phyloP scores from a whole-genome alignment of 2,329 filamentous ascomycete genomes.

The Trichophyton schoenleinii region DNA sequence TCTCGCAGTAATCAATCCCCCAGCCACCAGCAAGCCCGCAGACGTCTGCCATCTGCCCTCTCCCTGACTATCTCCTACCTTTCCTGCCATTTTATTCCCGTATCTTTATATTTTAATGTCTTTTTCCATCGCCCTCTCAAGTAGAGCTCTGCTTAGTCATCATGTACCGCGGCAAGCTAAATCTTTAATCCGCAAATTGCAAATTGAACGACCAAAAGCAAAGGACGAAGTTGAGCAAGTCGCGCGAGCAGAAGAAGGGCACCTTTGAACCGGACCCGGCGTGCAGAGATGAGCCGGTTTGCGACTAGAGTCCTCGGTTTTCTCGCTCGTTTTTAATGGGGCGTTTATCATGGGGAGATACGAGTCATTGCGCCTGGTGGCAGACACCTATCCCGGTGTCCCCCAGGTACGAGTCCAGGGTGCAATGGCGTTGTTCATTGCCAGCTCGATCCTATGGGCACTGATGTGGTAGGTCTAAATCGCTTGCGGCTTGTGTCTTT shows the following conservation, averaged over 20 bases:
- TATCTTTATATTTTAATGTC: background rate
- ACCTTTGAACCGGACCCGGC: background rate
- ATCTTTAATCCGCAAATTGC: background rate
- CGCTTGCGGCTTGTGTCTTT: background rate
- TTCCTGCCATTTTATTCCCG: background rate
- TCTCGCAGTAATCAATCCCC: no score
- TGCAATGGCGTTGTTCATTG: constrained; percentile 38
- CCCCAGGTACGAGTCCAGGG: constrained; percentile 37
- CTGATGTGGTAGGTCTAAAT: constrained; percentile 33
- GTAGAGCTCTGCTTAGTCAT: background rate
- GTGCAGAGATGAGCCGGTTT: background rate
- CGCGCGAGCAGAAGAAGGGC: background rate
- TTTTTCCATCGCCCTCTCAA: background rate
- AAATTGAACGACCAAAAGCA: background rate
- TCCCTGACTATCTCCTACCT: background rate
- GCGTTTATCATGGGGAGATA: constrained; percentile 26
- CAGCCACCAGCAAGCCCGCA: no score
- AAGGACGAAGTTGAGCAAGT: background rate
- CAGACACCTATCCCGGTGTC: constrained; percentile 35
- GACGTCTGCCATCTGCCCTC: no score
- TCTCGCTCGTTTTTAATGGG: background rate
- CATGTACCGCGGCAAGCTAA: background rate
- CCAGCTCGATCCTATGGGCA: constrained; percentile 37
- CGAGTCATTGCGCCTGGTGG: constrained; percentile 34
- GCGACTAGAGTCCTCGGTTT: background rate